Evolutionary conservation across 148 eudicot species (phyloP).

Genomic region (Nyssa sinensis): DNA sequence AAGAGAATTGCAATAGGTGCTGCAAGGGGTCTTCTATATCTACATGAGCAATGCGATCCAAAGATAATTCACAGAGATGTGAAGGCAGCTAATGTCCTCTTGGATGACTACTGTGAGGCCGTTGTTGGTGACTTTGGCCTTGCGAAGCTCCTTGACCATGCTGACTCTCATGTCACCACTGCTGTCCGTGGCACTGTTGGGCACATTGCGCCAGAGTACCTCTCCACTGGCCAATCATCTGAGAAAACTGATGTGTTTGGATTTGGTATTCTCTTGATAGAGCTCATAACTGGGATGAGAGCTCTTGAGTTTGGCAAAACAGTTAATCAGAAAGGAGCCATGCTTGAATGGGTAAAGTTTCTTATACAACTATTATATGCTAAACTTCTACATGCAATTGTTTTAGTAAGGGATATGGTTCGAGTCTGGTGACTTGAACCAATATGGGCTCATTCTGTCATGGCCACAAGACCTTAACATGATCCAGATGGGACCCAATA

Average conservation of each 20-base stretch:
- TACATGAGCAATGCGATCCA: slow-evolving; percentile 97
- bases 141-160: slow-evolving; percentile 92
- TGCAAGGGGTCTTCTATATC: slow-evolving; percentile 79
- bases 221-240: slow-evolving; percentile 92
- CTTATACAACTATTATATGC: not conserved
- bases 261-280: slow-evolving; percentile 81
- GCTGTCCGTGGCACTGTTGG: slow-evolving; percentile 96
- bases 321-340: slow-evolving; percentile 82
- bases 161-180: slow-evolving; percentile 87
- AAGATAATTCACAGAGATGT: slow-evolving; percentile 96
- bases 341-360: slow-evolving; percentile 92
- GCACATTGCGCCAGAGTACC: slow-evolving; percentile 93
- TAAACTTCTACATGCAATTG: not conserved
- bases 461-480: not conserved
- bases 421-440: not conserved
- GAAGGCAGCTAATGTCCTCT: slow-evolving; percentile 85
- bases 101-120: slow-evolving; percentile 80
- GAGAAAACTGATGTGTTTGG: slow-evolving; percentile 97
- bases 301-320: slow-evolving; percentile 88
- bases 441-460: not conserved
- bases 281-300: slow-evolving; percentile 93
- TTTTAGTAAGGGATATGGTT: not conserved
- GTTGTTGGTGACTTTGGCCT: slow-evolving; percentile 97
- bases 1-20: slow-evolving; percentile 91
- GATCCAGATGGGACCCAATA: not conserved